A percentile compares a stretch with the other conserved stretches of the same genome.
phyloP scores from a whole-genome alignment of 2,329 filamentous ascomycete species.

The Simplicillium aogashimaense region DNA sequence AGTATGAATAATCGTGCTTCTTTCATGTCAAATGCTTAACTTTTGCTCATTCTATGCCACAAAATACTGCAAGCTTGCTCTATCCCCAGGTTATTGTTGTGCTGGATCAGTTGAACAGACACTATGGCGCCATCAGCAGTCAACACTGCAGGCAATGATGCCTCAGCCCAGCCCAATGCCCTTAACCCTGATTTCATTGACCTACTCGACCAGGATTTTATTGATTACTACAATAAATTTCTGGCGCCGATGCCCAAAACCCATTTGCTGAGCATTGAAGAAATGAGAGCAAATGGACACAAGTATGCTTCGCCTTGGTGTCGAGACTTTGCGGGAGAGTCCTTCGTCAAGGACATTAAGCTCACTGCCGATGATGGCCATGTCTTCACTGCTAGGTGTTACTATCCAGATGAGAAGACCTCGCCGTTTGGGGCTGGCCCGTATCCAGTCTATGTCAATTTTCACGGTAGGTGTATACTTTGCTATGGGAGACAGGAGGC shows the following conservation, averaged over 20 bases:
- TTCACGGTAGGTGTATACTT: conserved; percentile 2
- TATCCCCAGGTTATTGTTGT: too few relatives aligned
- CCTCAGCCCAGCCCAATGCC: neutral
- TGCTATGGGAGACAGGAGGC: too few relatives aligned
- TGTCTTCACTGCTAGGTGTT: conserved; percentile 2
- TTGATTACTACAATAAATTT: conserved; percentile 6
- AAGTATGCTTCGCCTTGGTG: conserved; percentile 6
- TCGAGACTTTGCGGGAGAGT: conserved; percentile 4
- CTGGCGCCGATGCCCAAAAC: conserved; percentile 1
- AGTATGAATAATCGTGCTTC: too few relatives aligned
- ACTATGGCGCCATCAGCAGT: too few relatives aligned
- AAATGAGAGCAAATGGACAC: conserved; percentile 1
- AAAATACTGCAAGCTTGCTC: too few relatives aligned
- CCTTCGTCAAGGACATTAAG: conserved; percentile 7
- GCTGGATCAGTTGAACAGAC: too few relatives aligned
- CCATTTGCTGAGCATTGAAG: conserved; percentile 1
- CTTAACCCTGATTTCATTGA: conserved; percentile 1
- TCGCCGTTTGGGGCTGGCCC: conserved; percentile 6
- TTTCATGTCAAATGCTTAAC: too few relatives aligned
- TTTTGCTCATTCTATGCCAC: too few relatives aligned
- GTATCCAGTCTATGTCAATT: conserved; percentile 5
- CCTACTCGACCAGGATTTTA: conserved; percentile 4
- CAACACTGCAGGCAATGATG: too few relatives aligned
- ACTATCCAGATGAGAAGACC: conserved; percentile 3
- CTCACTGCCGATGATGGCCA: conserved; percentile 4